Evolutionary conservation across 208 protist genomes (phyloP).

Genomic region (Trypanosoma scelopori): DNA sequence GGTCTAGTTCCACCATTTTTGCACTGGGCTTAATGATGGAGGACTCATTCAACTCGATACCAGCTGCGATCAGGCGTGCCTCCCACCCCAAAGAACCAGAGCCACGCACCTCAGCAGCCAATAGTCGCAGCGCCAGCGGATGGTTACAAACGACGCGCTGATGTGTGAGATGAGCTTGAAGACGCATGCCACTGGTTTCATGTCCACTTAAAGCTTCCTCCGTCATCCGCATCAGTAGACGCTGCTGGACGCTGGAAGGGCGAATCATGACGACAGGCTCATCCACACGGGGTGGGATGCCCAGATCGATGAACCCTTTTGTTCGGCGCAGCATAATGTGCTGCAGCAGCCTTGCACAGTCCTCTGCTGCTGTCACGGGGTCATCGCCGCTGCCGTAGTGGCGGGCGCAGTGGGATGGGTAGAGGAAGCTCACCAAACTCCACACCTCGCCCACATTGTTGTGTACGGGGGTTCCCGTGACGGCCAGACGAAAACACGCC

Average conservation of each 20-base stretch:
- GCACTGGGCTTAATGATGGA: conserved; percentile 74
- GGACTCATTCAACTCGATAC: conserved; percentile 58
- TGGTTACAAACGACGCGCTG: conserved; percentile 87
- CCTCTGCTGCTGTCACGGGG: conserved; percentile 60
- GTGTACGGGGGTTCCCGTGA: conserved; percentile 96
- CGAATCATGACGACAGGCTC: conserved; percentile 62
- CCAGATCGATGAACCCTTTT: conserved; percentile 97
- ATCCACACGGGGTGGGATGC: conserved; percentile 95
- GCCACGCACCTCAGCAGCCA: conserved; percentile 41
- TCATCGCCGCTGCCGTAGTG: conserved; percentile 48
- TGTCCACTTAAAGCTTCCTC: conserved; percentile 53
- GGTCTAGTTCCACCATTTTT: conserved; percentile 95
- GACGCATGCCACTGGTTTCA: conserved; percentile 19
- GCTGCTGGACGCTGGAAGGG: conserved; percentile 78
- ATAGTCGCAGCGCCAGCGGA: conserved; percentile 72
- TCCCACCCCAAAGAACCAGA: conserved; percentile 26
- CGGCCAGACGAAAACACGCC: conserved; percentile 75
- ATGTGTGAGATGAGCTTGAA: conserved; percentile 68
- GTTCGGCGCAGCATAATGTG: conserved; percentile 95
- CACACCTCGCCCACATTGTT: conserved; percentile 97
- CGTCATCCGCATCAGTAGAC: conserved; percentile 64
- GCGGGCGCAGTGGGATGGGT: conserved; percentile 71
- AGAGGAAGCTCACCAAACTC: conserved; percentile 95
- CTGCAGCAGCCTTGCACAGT: conserved; percentile 63
- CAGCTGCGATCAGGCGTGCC: conserved; percentile 48